Evolutionary conservation across 2,329 filamentous ascomycete species (phyloP).

Genomic region (Fusarium citri): DNA sequence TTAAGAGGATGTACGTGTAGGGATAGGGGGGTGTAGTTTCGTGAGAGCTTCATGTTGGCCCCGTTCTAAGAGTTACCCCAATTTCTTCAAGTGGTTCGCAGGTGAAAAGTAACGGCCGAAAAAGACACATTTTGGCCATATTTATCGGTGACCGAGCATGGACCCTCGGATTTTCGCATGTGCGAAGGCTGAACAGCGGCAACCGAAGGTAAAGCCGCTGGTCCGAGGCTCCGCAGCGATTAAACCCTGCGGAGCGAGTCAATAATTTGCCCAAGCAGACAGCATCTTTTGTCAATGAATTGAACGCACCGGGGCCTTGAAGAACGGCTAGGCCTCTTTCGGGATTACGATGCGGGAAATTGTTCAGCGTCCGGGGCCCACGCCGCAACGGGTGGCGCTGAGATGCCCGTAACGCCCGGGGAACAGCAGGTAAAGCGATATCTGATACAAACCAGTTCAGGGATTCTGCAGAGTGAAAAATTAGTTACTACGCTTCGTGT

Average conservation of each 20-base stretch:
- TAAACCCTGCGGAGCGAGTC: conserved; percentile 18
- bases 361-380: conserved; percentile 42
- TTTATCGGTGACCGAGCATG: conserved; percentile 45
- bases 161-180: conserved; percentile 40
- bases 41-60: conserved; percentile 32
- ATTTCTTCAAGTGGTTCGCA: conserved; percentile 26
- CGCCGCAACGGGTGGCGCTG: conserved; percentile 36
- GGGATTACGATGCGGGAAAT: conserved; percentile 43
- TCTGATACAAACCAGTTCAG: conserved; percentile 22
- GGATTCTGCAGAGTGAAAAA: conserved; percentile 7
- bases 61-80: conserved; percentile 36
- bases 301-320: conserved; percentile 31
- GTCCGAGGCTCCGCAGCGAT: conserved; percentile 37
- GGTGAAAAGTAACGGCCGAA: conserved; percentile 25
- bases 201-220: conserved; percentile 48
- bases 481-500: not conserved
- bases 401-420: conserved; percentile 32
- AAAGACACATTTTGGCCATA: conserved; percentile 1
- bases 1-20: conserved; percentile 23
- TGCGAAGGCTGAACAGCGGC: conserved; percentile 40
- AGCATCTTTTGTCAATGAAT: conserved; percentile 39
- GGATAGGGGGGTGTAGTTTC: conserved; percentile 26
- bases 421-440: conserved; percentile 34
- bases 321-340: conserved; percentile 38
- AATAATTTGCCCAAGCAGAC: conserved; percentile 35